Percentiles rank a stretch among this genome's conserved stretches.
These are phyloP conservation scores for Endocalyx cinctus DNA, from an alignment of 2,329 filamentous ascomycete genomes.

Conservation along the genomic window DNA sequence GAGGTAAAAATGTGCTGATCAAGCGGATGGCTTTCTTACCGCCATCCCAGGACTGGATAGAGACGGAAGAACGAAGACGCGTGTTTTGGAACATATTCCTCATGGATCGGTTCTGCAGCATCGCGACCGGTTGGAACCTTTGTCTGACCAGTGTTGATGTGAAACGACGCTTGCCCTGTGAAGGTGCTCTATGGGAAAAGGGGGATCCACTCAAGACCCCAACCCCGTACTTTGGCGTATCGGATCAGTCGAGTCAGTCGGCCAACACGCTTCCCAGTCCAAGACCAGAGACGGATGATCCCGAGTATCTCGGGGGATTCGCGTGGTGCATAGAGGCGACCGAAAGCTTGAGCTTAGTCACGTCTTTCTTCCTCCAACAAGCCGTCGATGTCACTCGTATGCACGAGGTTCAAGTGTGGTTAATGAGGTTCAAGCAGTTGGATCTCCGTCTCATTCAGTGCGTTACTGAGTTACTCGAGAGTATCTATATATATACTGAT, in stretches of 20 bases:
- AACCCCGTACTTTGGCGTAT: constrained; percentile 42
- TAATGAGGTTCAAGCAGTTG: constrained; percentile 43
- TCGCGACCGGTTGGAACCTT: constrained; percentile 34
- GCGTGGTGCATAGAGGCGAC: constrained; percentile 44
- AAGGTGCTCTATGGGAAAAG: constrained; percentile 37
- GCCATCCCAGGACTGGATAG: constrained; percentile 27
- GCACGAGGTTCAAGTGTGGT: constrained; percentile 37
- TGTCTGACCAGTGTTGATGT: constrained; percentile 29
- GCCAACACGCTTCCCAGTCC: constrained; percentile 28
- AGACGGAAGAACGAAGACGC: constrained; percentile 28
- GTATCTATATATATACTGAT: no score
- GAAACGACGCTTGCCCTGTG: constrained; percentile 29
- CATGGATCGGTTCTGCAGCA: constrained; percentile 34
- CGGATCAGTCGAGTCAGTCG: constrained; percentile 34
- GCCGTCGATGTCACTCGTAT: constrained; percentile 33
- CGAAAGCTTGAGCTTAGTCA: constrained; percentile 40
- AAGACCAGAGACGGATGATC: constrained; percentile 24
- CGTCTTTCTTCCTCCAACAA: constrained; percentile 40
- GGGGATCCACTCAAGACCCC: constrained; percentile 28
- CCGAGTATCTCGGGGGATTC: constrained; percentile 38
- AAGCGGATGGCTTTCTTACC: constrained; percentile 24
- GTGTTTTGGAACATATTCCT: constrained; percentile 35
- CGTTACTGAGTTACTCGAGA: no score
- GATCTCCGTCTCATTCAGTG: constrained; percentile 41
- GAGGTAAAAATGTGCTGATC: constrained; percentile 24